Evolutionary conservation across 345 rosid species (phyloP).

Genomic region (Viola odorata): DNA sequence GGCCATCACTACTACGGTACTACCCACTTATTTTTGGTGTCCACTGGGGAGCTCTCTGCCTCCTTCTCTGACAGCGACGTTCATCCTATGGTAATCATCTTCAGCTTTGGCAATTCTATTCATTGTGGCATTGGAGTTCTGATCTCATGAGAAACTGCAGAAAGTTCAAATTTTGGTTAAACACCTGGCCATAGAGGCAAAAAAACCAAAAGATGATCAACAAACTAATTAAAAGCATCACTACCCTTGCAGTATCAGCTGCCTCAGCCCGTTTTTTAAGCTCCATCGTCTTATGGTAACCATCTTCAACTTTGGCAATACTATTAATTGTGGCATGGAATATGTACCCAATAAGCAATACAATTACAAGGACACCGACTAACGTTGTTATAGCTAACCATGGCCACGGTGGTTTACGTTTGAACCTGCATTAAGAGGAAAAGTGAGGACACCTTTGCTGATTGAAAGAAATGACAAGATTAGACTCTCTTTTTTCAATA

Average conservation of each 20-base stretch:
- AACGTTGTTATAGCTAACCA: constrained; percentile 57
- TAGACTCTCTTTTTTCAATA: constrained; percentile 3
- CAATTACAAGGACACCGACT: constrained; percentile 67
- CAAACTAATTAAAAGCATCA: constrained; percentile 9
- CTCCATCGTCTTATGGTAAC: constrained; percentile 60
- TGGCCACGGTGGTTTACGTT: constrained; percentile 83
- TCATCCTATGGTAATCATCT: constrained; percentile 74
- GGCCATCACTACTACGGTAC: constrained; percentile 37
- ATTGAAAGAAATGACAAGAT: too few species aligned
- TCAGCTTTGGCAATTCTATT: constrained; percentile 83
- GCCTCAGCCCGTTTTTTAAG: constrained; percentile 82
- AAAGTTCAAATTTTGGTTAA: constrained; percentile 16
- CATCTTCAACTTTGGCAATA: constrained; percentile 85
- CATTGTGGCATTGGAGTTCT: constrained; percentile 91
- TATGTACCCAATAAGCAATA: constrained; percentile 68
- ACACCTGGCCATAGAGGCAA: constrained; percentile 2
- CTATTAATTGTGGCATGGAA: constrained; percentile 75
- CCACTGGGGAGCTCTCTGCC: too few species aligned
- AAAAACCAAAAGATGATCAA: constrained; percentile 6
- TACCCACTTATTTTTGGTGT: neutral
- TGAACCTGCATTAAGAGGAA: constrained; percentile 46
- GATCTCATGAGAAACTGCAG: constrained; percentile 95
- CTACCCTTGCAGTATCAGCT: constrained; percentile 97
- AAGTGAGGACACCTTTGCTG: too few species aligned
- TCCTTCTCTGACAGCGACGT: too few species aligned